phyloP scores from a whole-genome alignment of 2,329 filamentous ascomycete genomes.

The Botrytis galanthina region DNA sequence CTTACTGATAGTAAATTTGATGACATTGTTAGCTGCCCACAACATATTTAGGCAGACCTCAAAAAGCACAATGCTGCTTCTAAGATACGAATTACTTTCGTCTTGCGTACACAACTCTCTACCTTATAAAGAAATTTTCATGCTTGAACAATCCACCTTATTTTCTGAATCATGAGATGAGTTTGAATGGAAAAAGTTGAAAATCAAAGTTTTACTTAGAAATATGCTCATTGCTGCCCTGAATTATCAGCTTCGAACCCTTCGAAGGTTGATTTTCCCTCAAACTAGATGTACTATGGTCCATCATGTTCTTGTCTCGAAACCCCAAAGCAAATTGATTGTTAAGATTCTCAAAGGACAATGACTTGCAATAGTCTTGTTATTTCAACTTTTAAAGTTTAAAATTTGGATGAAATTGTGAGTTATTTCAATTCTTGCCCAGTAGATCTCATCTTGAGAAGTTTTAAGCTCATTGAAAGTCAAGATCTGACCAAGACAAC shows the following conservation, averaged over 20 bases:
- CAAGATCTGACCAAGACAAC: not conserved
- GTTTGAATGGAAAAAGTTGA: not conserved
- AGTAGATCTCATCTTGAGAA: not conserved
- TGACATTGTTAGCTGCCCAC: not conserved
- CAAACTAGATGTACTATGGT: not conserved
- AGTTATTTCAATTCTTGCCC: not conserved
- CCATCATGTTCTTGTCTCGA: not conserved
- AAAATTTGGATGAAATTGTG: not conserved
- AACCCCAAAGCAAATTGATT: not conserved
- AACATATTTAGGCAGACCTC: not conserved
- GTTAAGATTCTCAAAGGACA: not conserved
- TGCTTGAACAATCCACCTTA: not conserved
- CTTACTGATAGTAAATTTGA: not conserved
- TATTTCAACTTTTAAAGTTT: not conserved
- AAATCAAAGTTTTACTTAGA: not conserved
- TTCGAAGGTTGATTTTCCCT: not conserved
- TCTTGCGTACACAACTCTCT: not conserved
- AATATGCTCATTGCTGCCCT: not conserved
- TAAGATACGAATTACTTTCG: not conserved
- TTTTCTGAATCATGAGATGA: not conserved
- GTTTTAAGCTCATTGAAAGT: not conserved
- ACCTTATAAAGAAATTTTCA: not conserved
- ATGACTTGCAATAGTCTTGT: not conserved
- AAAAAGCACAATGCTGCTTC: accelerated
- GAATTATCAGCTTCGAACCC: not conserved